Evolutionary conservation across 176 grass and related monocot species (phyloP).

Genomic region (Tillandsia fasciculata): DNA sequence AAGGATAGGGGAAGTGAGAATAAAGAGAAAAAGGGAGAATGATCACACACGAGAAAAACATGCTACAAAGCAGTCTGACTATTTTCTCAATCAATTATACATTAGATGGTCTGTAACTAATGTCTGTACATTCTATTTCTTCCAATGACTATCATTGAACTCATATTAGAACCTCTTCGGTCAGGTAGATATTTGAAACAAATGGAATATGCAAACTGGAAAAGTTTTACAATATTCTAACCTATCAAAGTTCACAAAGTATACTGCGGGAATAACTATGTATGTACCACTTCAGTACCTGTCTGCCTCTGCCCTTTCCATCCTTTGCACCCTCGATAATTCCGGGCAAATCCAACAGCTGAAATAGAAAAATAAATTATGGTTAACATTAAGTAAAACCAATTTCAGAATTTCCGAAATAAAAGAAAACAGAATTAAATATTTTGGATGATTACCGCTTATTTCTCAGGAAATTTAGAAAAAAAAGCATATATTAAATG

Average conservation of each 20-base stretch:
- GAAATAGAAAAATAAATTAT: slow-evolving; percentile 16
- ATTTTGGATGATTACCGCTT: too few species aligned
- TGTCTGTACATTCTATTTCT: too few species aligned
- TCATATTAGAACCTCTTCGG: neutral
- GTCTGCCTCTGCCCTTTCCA: slow-evolving; percentile 99
- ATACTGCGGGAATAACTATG: neutral
- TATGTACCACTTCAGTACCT: slow-evolving; percentile 38
- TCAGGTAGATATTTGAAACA: neutral
- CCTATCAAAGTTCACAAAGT: neutral
- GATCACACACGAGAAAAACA: too few species aligned
- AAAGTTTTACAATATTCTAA: neutral
- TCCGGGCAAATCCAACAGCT: slow-evolving; percentile 94
- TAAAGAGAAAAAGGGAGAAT: too few species aligned
- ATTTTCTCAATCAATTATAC: too few species aligned
- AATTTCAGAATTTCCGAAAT: neutral
- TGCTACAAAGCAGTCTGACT: too few species aligned
- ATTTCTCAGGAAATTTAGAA: too few species aligned
- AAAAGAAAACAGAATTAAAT: neutral
- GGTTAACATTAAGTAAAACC: slow-evolving; percentile 9
- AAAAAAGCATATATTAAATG: too few species aligned
- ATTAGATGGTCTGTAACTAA: too few species aligned
- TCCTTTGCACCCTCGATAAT: slow-evolving; percentile 99
- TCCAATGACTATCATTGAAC: neutral
- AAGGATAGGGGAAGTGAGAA: too few species aligned
- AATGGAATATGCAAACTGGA: neutral